A percentile compares a stretch with the other conserved stretches of the same genome.
Conservation (phyloP, 116 monocot genomes). For the Posidonia oceanica region DNA sequence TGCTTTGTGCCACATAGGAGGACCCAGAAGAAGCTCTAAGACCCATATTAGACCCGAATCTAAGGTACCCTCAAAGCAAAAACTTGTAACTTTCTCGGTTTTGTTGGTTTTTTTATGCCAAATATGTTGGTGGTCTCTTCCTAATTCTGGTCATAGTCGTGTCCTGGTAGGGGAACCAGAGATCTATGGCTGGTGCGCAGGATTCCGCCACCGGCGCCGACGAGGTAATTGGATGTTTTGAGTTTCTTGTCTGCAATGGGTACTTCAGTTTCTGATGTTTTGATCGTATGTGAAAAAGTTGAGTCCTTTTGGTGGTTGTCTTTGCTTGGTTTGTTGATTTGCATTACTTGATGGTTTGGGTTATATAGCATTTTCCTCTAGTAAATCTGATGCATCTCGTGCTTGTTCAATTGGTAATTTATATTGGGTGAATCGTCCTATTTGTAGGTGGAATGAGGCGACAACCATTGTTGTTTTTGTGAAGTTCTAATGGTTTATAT, state of each 20-base stretch:
- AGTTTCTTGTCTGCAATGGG: not conserved
- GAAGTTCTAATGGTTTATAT: too few species aligned
- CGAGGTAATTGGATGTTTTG: not conserved
- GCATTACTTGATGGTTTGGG: not conserved
- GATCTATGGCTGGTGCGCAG: not conserved
- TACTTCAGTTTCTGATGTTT: not conserved
- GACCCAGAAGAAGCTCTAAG: conserved; percentile 1
- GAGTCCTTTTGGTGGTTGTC: not conserved
- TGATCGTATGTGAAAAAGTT: not conserved
- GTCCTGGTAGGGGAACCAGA: conserved; percentile 3
- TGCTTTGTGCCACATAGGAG: not conserved
- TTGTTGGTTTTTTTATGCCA: not conserved
- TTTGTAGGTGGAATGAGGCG: too few species aligned
- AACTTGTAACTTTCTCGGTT: not conserved
- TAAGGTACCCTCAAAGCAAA: conserved; percentile 2
- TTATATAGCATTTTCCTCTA: not conserved
- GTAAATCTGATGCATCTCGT: not conserved
- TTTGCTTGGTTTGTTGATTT: not conserved
- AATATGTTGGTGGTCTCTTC: too few species aligned
- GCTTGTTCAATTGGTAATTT: not conserved
- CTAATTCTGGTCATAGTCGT: not conserved
- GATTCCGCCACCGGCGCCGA: not conserved
- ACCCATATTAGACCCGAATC: not conserved
- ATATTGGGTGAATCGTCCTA: too few species aligned
- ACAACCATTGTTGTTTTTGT: too few species aligned